These are phyloP conservation scores for Sarocladiaceae sp. DNA, from an alignment of 2,329 filamentous ascomycete genomes.

Conservation along the genomic window DNA sequence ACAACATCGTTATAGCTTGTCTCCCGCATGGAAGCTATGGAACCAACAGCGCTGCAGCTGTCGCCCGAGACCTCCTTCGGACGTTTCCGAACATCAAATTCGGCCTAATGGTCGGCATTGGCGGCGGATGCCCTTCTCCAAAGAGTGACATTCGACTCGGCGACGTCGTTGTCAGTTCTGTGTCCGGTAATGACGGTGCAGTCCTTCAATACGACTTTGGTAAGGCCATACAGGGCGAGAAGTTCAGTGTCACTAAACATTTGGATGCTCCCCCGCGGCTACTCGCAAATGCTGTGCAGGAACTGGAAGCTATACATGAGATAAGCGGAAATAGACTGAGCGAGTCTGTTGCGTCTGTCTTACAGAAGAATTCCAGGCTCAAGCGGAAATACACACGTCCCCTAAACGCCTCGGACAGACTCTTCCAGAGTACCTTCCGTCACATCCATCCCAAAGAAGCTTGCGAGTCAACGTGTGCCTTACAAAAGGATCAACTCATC, in stretches of 20 bases:
- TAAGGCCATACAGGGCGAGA: slow-evolving; percentile 11
- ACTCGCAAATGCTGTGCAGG: not conserved
- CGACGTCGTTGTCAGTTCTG: slow-evolving; percentile 17
- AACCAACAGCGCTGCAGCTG: slow-evolving; percentile 19
- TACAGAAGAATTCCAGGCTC: slow-evolving; percentile 7
- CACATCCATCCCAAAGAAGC: not conserved
- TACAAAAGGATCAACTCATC: not conserved
- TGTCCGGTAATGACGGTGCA: not conserved
- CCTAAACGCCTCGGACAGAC: not conserved
- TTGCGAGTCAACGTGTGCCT: not conserved
- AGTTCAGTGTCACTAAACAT: slow-evolving; percentile 9
- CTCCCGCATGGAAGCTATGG: slow-evolving; percentile 24
- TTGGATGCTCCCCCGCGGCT: not conserved
- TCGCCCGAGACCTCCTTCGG: slow-evolving; percentile 21
- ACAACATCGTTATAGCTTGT: slow-evolving; percentile 30
- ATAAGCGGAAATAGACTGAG: slow-evolving; percentile 17
- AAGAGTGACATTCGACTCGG: slow-evolving; percentile 24
- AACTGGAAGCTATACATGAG: slow-evolving; percentile 12
- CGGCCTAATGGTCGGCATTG: slow-evolving; percentile 29
- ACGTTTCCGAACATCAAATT: slow-evolving; percentile 25
- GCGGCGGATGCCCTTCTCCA: slow-evolving; percentile 26
- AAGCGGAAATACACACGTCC: slow-evolving; percentile 6
- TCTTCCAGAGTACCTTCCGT: not conserved
- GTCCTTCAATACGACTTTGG: slow-evolving; percentile 15
- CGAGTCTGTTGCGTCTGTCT: slow-evolving; percentile 1